Evolutionary conservation across 148 eudicot genomes (phyloP).

Genomic region (Cornus florida): DNA sequence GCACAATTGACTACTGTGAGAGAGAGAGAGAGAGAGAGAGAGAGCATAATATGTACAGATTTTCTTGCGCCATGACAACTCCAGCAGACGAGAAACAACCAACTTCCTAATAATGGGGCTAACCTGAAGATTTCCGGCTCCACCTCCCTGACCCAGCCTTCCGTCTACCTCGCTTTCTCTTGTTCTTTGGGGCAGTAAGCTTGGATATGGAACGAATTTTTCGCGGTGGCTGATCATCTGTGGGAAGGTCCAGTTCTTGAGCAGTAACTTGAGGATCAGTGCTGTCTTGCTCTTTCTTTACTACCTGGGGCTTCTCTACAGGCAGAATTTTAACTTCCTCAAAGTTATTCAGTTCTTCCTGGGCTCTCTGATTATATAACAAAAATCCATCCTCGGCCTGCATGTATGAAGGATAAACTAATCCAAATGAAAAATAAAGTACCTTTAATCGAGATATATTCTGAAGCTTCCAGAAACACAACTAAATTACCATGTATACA

Average conservation of each 20-base stretch:
- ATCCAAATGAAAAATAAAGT: background rate
- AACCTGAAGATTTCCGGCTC: constrained; percentile 40
- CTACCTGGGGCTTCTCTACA: constrained; percentile 21
- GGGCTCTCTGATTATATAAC: constrained; percentile 36
- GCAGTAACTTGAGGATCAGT: constrained; percentile 16
- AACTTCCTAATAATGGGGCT: constrained; percentile 14
- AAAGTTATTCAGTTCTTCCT: constrained; percentile 34
- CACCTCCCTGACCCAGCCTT: constrained; percentile 47
- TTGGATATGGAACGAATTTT: constrained; percentile 46
- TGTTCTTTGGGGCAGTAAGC: constrained; percentile 36
- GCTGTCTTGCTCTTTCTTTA: constrained; percentile 20
- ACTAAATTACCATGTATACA: background rate
- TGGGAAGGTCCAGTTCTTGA: constrained; percentile 23
- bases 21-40: constrained; percentile 2
- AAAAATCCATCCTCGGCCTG: constrained; percentile 45
- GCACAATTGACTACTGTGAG: background rate
- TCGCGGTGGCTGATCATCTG: constrained; percentile 34
- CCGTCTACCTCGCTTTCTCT: constrained; percentile 57
- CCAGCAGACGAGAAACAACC: background rate
- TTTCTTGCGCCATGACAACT: background rate
- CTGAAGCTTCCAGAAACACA: background rate
- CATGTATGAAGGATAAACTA: constrained; percentile 13
- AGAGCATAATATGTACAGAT: constrained; percentile 2
- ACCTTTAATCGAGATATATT: background rate
- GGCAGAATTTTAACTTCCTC: constrained; percentile 23